Percentiles rank a stretch among this genome's conserved stretches.
Evolutionary conservation across 2,329 filamentous ascomycete species (phyloP).

Genomic region (Cephalotrichum gorgonifer): DNA sequence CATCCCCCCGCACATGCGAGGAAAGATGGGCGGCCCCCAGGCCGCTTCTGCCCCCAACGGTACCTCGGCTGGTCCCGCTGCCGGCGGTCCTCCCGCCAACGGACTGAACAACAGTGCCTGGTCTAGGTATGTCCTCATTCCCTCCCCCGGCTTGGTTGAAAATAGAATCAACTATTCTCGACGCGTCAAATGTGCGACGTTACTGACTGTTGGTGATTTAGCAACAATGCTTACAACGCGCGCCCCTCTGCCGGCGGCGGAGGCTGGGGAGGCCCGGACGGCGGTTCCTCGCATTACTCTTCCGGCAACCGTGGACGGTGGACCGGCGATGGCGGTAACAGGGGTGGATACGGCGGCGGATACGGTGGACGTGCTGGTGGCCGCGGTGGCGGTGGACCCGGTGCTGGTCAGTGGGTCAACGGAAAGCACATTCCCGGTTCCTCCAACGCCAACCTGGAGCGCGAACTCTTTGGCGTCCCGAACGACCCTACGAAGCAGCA

Average conservation of each 20-base stretch:
- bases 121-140: conserved; percentile 47
- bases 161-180: neutral
- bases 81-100: conserved; percentile 20
- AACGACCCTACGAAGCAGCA: conserved; percentile 94
- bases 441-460: conserved; percentile 79
- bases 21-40: conserved; percentile 30
- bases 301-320: conserved; percentile 21
- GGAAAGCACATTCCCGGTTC: conserved; percentile 93
- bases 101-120: conserved; percentile 55
- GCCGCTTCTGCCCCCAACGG: conserved; percentile 14
- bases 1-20: conserved; percentile 77
- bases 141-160: too few species aligned
- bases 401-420: conserved; percentile 92
- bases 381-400: conserved; percentile 53
- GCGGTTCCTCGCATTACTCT: conserved; percentile 8
- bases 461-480: conserved; percentile 83
- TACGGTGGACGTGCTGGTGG: conserved; percentile 31
- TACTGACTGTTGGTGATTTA: conserved; percentile 13
- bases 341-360: conserved; percentile 26
- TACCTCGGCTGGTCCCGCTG: conserved; percentile 18
- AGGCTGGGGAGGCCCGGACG: conserved; percentile 10
- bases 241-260: conserved; percentile 14
- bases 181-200: neutral
- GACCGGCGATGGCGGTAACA: conserved; percentile 18
- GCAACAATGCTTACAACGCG: conserved; percentile 37